A percentile compares a stretch with the other conserved stretches of the same genome.
phyloP scores from a whole-genome alignment of 345 rosid genomes.

The Bruguiera parviflora region DNA sequence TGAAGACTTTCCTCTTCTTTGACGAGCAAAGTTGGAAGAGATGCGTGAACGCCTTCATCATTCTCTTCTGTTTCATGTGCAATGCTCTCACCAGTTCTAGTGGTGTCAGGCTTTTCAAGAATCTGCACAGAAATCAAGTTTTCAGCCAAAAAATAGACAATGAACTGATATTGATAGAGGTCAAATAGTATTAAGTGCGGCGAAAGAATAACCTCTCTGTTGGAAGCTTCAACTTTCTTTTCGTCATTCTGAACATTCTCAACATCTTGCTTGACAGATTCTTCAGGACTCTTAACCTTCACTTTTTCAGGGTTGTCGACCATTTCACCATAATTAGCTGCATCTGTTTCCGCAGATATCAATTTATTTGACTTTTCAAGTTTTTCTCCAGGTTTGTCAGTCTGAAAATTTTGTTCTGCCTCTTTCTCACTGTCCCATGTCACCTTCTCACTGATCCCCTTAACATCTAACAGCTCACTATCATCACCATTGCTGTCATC shows the following conservation, averaged over 20 bases:
- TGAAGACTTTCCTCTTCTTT: slow-evolving; percentile 13
- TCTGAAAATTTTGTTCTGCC: not conserved
- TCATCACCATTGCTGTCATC: not conserved
- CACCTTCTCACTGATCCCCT: slow-evolving; percentile 3
- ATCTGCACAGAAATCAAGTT: slow-evolving; percentile 13
- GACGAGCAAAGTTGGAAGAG: slow-evolving; percentile 1
- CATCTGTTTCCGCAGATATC: not conserved
- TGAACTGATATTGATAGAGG: not conserved
- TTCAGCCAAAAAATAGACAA: slow-evolving; percentile 8
- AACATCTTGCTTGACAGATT: not conserved
- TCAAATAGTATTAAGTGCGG: not conserved
- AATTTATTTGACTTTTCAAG: not conserved
- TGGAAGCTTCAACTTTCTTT: not conserved
- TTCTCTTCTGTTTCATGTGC: slow-evolving; percentile 2
- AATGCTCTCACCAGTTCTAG: slow-evolving; percentile 8
- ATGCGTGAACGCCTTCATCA: slow-evolving; percentile 8
- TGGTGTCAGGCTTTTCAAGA: slow-evolving; percentile 4
- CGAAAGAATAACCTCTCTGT: slow-evolving; percentile 7
- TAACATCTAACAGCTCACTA: not conserved
- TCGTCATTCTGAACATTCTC: slow-evolving; percentile 8
- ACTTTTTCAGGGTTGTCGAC: not conserved
- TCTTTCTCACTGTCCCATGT: slow-evolving; percentile 3
- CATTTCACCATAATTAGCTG: not conserved
- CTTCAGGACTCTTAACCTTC: not conserved
- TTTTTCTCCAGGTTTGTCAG: slow-evolving; percentile 3